A percentile compares a stretch with the other conserved stretches of the same genome.
Conservation (phyloP, 2,329 filamentous ascomycete genomes). For the Tolypocladium nubicola region DNA sequence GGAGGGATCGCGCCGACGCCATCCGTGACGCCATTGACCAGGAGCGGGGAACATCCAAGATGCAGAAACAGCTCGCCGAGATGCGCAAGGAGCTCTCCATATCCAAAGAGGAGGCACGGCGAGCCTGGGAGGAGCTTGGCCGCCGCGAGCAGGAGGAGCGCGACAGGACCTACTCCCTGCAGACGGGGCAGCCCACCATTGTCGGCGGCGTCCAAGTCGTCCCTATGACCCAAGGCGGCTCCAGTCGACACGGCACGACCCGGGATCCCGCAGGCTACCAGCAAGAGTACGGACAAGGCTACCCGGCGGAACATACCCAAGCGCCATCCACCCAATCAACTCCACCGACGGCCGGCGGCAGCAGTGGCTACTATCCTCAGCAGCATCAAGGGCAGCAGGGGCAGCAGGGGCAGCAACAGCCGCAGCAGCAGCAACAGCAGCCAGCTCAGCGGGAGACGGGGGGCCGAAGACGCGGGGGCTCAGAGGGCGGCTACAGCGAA, state of each 20-base stretch:
- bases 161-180: conserved; percentile 73
- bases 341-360: conserved; percentile 16
- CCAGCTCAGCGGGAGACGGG: conserved; percentile 8
- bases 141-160: conserved; percentile 87
- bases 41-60: conserved; percentile 61
- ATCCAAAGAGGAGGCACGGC: conserved; percentile 87
- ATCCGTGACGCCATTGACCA: conserved; percentile 55
- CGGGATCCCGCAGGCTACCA: conserved; percentile 23
- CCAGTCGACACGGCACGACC: conserved; percentile 40
- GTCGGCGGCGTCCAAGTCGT: conserved; percentile 93
- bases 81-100: conserved; percentile 91
- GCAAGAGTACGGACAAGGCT: conserved; percentile 16
- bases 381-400: background rate
- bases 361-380: conserved; percentile 13
- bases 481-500: conserved; percentile 55
- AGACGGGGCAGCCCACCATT: conserved; percentile 77
- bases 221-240: conserved; percentile 70
- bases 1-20: conserved; percentile 56
- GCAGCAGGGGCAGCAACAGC: background rate
- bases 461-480: conserved; percentile 21
- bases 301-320: conserved; percentile 27
- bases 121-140: conserved; percentile 95
- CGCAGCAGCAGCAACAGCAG: conserved; percentile 1
- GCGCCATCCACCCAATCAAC: conserved; percentile 30
- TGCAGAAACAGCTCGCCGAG: conserved; percentile 72